Evolutionary conservation across 192 early-diverging fungal species (phyloP).

Genomic region (Coemansia sp.): DNA sequence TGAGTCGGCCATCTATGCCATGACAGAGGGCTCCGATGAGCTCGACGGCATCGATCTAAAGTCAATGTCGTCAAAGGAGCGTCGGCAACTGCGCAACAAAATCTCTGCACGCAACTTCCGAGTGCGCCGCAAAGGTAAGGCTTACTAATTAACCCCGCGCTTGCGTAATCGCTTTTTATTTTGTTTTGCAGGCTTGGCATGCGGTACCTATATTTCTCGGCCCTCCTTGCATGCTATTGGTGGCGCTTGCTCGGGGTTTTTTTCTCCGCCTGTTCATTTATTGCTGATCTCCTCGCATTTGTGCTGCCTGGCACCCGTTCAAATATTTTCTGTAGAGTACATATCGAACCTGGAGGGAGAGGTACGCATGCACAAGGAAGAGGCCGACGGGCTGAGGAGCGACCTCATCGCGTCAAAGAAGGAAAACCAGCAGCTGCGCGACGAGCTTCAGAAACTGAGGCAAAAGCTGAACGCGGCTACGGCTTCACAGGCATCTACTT

Average conservation of each 20-base stretch:
- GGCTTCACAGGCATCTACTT: neutral
- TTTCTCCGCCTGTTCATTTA: slow-evolving; percentile 10
- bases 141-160: slow-evolving; percentile 6
- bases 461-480: slow-evolving; percentile 18
- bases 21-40: slow-evolving; percentile 10
- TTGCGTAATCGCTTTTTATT: slow-evolving; percentile 29
- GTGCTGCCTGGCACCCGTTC: neutral
- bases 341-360: slow-evolving; percentile 65
- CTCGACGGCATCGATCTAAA: slow-evolving; percentile 61
- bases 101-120: slow-evolving; percentile 86
- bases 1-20: slow-evolving; percentile 3
- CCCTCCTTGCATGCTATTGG: neutral
- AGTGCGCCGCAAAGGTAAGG: slow-evolving; percentile 75
- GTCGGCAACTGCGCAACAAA: slow-evolving; percentile 84
- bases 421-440: slow-evolving; percentile 49
- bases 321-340: slow-evolving; percentile 49
- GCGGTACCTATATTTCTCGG: neutral
- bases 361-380: slow-evolving; percentile 58
- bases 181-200: neutral
- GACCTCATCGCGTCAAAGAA: slow-evolving; percentile 41
- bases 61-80: slow-evolving; percentile 71
- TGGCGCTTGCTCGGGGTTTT: neutral
- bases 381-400: slow-evolving; percentile 53
- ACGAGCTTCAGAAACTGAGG: slow-evolving; percentile 33
- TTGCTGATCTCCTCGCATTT: neutral